Percentiles rank a stretch among this genome's conserved stretches.
phyloP scores from a whole-genome alignment of 1,284 basidiomycete genomes.

The Cryptococcus sp. region DNA sequence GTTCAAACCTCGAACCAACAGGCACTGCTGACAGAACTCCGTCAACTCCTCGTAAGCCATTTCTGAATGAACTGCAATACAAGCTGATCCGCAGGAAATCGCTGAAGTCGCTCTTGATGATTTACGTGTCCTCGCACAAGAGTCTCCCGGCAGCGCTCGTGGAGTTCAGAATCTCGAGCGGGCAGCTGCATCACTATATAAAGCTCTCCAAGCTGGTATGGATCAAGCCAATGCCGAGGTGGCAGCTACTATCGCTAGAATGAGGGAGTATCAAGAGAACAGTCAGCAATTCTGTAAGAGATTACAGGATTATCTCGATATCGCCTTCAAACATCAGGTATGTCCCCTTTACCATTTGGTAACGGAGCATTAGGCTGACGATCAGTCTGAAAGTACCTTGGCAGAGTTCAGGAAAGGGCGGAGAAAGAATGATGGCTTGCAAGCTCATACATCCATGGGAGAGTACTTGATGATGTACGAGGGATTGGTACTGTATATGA shows the following conservation, averaged over 20 bases:
- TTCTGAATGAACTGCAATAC: neutral
- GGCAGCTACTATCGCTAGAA: constrained; percentile 85
- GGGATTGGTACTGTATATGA: constrained; percentile 85
- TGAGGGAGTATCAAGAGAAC: constrained; percentile 82
- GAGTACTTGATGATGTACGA: constrained; percentile 79
- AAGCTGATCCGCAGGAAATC: constrained; percentile 62
- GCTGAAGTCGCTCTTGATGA: constrained; percentile 81
- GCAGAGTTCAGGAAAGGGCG: constrained; percentile 35
- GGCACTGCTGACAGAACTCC: constrained; percentile 71
- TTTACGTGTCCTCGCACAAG: constrained; percentile 73
- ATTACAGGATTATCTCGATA: constrained; percentile 78
- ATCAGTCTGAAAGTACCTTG: constrained; percentile 46
- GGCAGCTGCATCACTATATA: constrained; percentile 86
- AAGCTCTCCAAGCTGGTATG: constrained; percentile 84
- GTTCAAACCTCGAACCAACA: constrained; percentile 96
- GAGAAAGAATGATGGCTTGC: constrained; percentile 45
- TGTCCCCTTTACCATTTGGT: constrained; percentile 29
- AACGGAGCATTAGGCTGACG: too few relatives aligned
- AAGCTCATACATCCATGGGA: constrained; percentile 69
- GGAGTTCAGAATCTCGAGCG: constrained; percentile 76
- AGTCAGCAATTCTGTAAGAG: constrained; percentile 89
- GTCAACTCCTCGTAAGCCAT: constrained; percentile 68
- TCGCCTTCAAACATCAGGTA: constrained; percentile 83
- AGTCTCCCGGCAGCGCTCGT: constrained; percentile 69
- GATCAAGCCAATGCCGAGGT: constrained; percentile 69